These are phyloP conservation scores for Eucalyptus curtisii DNA, from an alignment of 345 rosid species.

Conservation along the genomic window DNA sequence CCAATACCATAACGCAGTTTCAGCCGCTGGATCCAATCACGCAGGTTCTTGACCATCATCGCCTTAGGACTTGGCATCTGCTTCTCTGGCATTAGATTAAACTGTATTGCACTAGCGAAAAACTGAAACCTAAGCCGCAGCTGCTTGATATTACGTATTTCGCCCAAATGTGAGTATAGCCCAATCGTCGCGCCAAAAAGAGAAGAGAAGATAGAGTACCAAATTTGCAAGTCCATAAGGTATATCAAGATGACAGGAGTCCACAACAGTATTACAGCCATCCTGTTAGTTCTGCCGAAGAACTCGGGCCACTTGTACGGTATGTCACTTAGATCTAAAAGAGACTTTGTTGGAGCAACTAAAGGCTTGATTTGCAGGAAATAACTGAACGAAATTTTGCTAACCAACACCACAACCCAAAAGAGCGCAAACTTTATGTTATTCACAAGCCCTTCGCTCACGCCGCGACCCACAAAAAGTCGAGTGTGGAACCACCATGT, in stretches of 20 bases:
- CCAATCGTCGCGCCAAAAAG: slow-evolving; percentile 55
- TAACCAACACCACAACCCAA: slow-evolving; percentile 47
- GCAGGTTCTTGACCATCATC: slow-evolving; percentile 56
- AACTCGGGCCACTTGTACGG: slow-evolving; percentile 59
- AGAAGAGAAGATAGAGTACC: slow-evolving; percentile 78
- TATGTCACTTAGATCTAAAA: slow-evolving; percentile 11
- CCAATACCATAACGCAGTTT: slow-evolving; percentile 79
- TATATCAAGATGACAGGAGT: slow-evolving; percentile 65
- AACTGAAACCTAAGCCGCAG: slow-evolving; percentile 88
- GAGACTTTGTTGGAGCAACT: slow-evolving; percentile 54
- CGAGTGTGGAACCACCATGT: slow-evolving; percentile 92
- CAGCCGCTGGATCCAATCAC: slow-evolving; percentile 62
- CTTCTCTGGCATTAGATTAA: slow-evolving; percentile 76
- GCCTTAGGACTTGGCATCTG: slow-evolving; percentile 22
- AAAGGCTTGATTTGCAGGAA: slow-evolving; percentile 70
- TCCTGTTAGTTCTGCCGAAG: slow-evolving; percentile 47
- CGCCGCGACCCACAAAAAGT: slow-evolving; percentile 67
- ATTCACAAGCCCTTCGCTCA: slow-evolving; percentile 72
- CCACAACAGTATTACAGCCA: slow-evolving; percentile 57
- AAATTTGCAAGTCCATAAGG: slow-evolving; percentile 78
- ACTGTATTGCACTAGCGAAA: slow-evolving; percentile 82
- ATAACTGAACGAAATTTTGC: slow-evolving; percentile 75
- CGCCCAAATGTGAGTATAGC: slow-evolving; percentile 78
- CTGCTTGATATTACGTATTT: slow-evolving; percentile 74
- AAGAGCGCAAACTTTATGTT: slow-evolving; percentile 65